Evolutionary conservation across 495 filamentous ascomycete genomes (phyloP).

Genomic region (Talaromyces ruber): DNA sequence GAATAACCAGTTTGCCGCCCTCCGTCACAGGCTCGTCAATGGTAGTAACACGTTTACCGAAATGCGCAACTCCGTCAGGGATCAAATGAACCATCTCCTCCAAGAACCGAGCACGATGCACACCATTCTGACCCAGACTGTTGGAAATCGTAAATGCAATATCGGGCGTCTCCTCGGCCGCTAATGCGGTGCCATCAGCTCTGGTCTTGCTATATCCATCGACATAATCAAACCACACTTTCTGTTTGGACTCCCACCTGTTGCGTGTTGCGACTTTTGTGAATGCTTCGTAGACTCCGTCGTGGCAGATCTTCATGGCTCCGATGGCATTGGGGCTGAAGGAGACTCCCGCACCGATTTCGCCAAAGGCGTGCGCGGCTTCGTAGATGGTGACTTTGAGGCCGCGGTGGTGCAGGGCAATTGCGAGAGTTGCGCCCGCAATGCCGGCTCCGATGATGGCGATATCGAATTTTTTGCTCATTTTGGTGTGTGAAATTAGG

Average conservation of each 20-base stretch:
- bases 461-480: slow-evolving; percentile 19
- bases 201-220: slow-evolving; percentile 13
- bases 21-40: not conserved
- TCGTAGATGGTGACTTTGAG: slow-evolving; percentile 42
- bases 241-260: slow-evolving; percentile 21
- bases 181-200: slow-evolving; percentile 3
- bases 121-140: slow-evolving; percentile 22
- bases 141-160: slow-evolving; percentile 19
- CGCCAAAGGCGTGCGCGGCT: slow-evolving; percentile 38
- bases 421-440: slow-evolving; percentile 25
- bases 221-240: slow-evolving; percentile 10
- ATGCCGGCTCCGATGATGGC: slow-evolving; percentile 33
- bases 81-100: slow-evolving; percentile 38
- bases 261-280: slow-evolving; percentile 29
- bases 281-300: slow-evolving; percentile 34
- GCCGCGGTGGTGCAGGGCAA: slow-evolving; percentile 20
- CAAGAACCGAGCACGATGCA: slow-evolving; percentile 43
- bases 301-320: slow-evolving; percentile 46
- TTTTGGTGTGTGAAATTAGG: not conserved
- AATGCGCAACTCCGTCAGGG: slow-evolving; percentile 31
- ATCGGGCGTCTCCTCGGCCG: not conserved
- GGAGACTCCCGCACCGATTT: slow-evolving; percentile 56
- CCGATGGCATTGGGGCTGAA: slow-evolving; percentile 51
- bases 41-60: slow-evolving; percentile 27
- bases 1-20: not conserved